Evolutionary conservation across 192 early-diverging fungal species (phyloP).

Genomic region (Paraglomus occultum): DNA sequence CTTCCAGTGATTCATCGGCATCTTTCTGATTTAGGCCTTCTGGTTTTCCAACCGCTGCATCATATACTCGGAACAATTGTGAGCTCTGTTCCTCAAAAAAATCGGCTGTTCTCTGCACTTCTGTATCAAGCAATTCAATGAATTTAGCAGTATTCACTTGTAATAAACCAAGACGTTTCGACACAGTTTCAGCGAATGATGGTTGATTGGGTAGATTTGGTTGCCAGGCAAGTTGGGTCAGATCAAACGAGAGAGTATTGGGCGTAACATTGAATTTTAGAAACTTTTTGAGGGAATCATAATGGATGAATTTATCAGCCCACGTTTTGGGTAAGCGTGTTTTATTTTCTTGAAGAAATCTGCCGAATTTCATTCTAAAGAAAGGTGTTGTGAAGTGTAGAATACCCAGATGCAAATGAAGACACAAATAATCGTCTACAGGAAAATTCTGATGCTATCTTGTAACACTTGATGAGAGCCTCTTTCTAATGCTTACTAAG

Average conservation of each 20-base stretch:
- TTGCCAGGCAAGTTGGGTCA: constrained; percentile 22
- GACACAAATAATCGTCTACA: too few relatives aligned
- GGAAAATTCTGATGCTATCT: too few relatives aligned
- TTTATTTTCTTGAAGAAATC: constrained; percentile 64
- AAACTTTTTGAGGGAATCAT: constrained; percentile 56
- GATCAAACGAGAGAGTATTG: constrained; percentile 37
- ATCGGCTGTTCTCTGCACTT: constrained; percentile 60
- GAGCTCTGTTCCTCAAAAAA: constrained; percentile 41
- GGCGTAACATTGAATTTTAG: constrained; percentile 53
- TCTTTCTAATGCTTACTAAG: too few relatives aligned
- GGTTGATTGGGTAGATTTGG: constrained; percentile 36
- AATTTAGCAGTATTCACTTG: constrained; percentile 65
- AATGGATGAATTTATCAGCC: constrained; percentile 70
- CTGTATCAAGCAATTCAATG: constrained; percentile 60
- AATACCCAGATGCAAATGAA: too few relatives aligned
- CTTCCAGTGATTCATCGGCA: constrained; percentile 51
- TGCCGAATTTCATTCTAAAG: constrained; percentile 69
- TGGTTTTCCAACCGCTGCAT: constrained; percentile 27
- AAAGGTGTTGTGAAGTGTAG: not conserved
- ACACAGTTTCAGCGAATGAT: constrained; percentile 58
- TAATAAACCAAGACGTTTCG: constrained; percentile 52
- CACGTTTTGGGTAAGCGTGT: constrained; percentile 62
- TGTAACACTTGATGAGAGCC: too few relatives aligned
- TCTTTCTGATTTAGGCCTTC: constrained; percentile 28
- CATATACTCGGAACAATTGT: constrained; percentile 33